These are phyloP conservation scores for Solanum appendiculatum DNA, from an alignment of 257 asterid species.

Conservation along the genomic window DNA sequence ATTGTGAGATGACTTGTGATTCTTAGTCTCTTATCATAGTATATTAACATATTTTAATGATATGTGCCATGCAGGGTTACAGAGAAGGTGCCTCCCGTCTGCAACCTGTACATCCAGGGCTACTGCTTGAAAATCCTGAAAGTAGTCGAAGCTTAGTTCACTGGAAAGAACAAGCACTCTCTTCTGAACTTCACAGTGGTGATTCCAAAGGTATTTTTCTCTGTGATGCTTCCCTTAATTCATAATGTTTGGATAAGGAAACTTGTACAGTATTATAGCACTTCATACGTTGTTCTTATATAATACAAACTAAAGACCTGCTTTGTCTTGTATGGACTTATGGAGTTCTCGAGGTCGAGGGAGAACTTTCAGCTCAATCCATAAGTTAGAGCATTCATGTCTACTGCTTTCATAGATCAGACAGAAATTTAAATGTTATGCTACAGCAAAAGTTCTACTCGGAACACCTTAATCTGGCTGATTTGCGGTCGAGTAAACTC, in stretches of 20 bases:
- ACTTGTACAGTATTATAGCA: background rate
- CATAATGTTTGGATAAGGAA: background rate
- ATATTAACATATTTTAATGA: background rate
- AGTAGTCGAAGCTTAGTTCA: background rate
- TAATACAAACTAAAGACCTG: background rate
- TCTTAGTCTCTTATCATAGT: background rate
- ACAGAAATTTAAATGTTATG: background rate
- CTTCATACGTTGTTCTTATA: background rate
- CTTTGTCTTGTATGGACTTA: background rate
- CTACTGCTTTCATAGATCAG: background rate
- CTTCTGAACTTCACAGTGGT: background rate
- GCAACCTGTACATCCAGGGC: background rate
- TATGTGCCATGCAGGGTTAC: background rate
- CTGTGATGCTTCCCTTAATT: background rate
- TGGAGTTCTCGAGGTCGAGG: background rate
- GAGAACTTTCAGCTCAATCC: background rate
- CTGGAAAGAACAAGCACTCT: background rate
- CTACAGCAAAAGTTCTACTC: background rate
- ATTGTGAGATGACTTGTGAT: background rate
- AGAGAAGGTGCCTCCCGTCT: constrained; percentile 2
- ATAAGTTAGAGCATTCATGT: background rate
- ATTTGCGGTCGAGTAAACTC: constrained; percentile 10
- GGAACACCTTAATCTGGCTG: background rate
- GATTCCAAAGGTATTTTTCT: background rate
- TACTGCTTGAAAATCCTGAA: background rate